Base-by-base conservation (phyloP, 495 filamentous ascomycete genomes). In the Podospora conica region DNA sequence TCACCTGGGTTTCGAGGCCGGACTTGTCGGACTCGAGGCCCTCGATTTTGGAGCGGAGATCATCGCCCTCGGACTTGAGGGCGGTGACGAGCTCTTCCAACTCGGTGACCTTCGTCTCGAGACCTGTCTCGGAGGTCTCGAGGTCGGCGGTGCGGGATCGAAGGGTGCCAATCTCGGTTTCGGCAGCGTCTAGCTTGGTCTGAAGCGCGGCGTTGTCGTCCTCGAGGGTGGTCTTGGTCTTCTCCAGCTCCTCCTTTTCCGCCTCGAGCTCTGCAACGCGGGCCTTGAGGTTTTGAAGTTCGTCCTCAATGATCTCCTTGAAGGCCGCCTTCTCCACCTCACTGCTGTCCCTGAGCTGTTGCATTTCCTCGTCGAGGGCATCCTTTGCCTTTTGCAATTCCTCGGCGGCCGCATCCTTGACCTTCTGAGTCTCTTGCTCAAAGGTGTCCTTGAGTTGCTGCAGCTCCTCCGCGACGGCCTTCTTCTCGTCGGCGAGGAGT, bases 261-360 rank as follows among this genome's bases (percentile, higher is more conserved):
- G 75, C 69, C 61, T 80, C 73, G 9, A 84, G 68, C 23, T 77
- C 73, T 12, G 66, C 67, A 53, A 78, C 68, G 18, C 74, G 69
- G 22, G 58, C 40, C 61, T 73, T 65, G 55, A 71, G 63, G 2
- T 60, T 53, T 7, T 58, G 60, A 3, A 71, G 67, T 12, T 67
- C 64, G 22, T 71, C 70, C 22, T 71, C 70, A 56, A 73, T 27
- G 22, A 65, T 12, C 11, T 66, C 28, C 55, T 54, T 63, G 64
- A 63, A 60, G 12, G 53, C 66, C 7, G 54, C 65, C 27, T 23
- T 18, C 20, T 68, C 59, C 53, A 64, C 59, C 58, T 68, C 66
- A 9, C 58, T 60, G 10, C 53, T 48, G 20, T 68, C 53, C 29
- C 67, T 68, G 11, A 69, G 28, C 24, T 58, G 62, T 20, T 63